Conservation (phyloP, 352 stramenopile species). For the Phytophthora crassamura region DNA sequence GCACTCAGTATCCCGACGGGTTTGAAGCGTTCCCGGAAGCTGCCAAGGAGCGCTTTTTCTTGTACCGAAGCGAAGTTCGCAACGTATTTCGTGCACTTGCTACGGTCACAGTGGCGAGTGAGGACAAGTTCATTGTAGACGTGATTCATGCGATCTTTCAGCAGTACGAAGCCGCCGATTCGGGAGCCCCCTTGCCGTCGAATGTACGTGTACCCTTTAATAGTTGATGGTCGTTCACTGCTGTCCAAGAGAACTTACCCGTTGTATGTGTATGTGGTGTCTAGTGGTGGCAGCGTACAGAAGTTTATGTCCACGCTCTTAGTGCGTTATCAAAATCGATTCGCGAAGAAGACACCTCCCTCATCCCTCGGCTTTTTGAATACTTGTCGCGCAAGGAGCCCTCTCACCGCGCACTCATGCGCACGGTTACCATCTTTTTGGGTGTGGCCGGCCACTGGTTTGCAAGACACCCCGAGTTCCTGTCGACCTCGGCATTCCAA, state of each 20-base stretch:
- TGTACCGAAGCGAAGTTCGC: constrained; percentile 79
- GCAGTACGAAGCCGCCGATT: constrained; percentile 69
- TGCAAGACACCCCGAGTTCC: constrained; percentile 61
- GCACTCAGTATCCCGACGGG: constrained; percentile 66
- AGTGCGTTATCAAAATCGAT: constrained; percentile 86
- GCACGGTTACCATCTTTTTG: constrained; percentile 76
- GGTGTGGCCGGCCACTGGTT: constrained; percentile 81
- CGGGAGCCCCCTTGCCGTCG: constrained; percentile 39
- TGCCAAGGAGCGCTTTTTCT: constrained; percentile 66
- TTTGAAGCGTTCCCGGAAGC: constrained; percentile 58
- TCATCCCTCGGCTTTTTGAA: constrained; percentile 78
- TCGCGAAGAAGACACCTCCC: constrained; percentile 75
- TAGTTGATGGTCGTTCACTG: background rate
- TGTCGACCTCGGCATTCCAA: constrained; percentile 64
- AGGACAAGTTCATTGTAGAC: constrained; percentile 84
- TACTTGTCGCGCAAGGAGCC: constrained; percentile 73
- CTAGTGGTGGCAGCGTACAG: constrained; percentile 78
- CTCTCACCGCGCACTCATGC: constrained; percentile 60
- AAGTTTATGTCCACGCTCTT: constrained; percentile 86
- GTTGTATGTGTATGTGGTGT: constrained; percentile 2
- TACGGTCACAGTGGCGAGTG: constrained; percentile 68
- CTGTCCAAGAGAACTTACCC: constrained; percentile 19
- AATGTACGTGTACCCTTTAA: constrained; percentile 38
- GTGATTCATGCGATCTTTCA: constrained; percentile 75
- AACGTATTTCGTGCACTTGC: constrained; percentile 78